Conservation (phyloP, 495 filamentous ascomycete species). For the Podospora anserina region DNA sequence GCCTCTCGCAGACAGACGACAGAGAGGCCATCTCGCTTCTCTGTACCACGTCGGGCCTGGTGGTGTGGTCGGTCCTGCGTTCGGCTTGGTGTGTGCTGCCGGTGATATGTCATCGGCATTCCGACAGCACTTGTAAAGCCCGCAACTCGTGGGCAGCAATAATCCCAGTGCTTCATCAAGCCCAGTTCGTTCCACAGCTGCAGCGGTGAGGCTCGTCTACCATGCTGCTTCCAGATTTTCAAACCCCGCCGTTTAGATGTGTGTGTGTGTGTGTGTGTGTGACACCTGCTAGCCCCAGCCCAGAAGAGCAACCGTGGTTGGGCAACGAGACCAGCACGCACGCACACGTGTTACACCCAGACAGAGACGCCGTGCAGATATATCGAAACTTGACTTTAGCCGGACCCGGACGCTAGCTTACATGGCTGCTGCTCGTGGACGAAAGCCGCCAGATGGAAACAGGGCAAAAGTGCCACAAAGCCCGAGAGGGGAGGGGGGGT, state of each 20-base stretch:
- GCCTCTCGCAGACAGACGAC: neutral
- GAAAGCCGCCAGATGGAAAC: too few relatives aligned
- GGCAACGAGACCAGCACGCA: conserved; percentile 4
- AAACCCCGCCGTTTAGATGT: neutral
- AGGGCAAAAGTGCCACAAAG: neutral
- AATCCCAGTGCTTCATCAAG: neutral
- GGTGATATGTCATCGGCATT: neutral
- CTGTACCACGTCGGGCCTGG: neutral
- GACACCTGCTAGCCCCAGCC: neutral
- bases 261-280: neutral
- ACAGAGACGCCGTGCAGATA: conserved; percentile 2
- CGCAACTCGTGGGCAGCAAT: too few relatives aligned
- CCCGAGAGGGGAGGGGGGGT: neutral
- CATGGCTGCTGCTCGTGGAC: neutral
- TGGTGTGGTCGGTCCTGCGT: neutral
- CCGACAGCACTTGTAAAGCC: neutral
- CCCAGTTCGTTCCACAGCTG: conserved; percentile 8
- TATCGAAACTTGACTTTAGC: conserved; percentile 1
- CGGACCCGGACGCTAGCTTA: conserved; percentile 6
- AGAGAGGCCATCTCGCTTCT: neutral
- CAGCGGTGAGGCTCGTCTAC: conserved; percentile 11
- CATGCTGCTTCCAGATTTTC: neutral
- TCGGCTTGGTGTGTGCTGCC: neutral
- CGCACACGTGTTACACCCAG: conserved; percentile 5
- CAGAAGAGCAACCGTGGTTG: conserved; percentile 5